Conservation (phyloP, 768 basidiomycete genomes). For the Cystofilobasidium macerans region DNA sequence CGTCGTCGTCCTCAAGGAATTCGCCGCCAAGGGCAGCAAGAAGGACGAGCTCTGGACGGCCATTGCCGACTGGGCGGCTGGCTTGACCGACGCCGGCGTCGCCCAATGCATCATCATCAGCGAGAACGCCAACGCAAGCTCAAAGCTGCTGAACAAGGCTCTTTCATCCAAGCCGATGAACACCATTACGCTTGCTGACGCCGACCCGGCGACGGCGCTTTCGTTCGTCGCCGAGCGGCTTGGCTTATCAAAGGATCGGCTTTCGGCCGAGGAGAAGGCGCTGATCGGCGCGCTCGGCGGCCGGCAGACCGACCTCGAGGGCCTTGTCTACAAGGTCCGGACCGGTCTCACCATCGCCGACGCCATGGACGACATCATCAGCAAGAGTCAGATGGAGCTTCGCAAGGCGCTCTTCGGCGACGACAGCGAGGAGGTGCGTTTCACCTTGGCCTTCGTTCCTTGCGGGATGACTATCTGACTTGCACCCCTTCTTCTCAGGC, state of each 20-base stretch:
- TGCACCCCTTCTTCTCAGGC: conserved; percentile 36
- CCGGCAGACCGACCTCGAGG: conserved; percentile 49
- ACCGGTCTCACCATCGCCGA: conserved; percentile 53
- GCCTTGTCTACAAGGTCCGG: conserved; percentile 78
- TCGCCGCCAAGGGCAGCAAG: conserved; percentile 44
- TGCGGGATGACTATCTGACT: neutral
- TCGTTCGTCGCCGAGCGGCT: conserved; percentile 72
- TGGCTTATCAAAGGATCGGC: conserved; percentile 28
- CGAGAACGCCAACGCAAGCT: conserved; percentile 72
- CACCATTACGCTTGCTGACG: conserved; percentile 69
- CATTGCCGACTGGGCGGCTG: conserved; percentile 73
- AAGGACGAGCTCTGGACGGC: conserved; percentile 64
- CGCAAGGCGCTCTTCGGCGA: conserved; percentile 89
- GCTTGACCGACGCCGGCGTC: conserved; percentile 60
- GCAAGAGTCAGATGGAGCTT: conserved; percentile 65
- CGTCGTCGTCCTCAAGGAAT: conserved; percentile 76
- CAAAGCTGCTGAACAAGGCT: conserved; percentile 70
- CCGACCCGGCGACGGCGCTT: conserved; percentile 66
- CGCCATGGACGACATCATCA: conserved; percentile 82
- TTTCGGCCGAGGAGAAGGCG: conserved; percentile 49
- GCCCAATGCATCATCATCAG: conserved; percentile 87
- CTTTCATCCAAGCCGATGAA: conserved; percentile 74
- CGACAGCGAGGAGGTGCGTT: conserved; percentile 57
- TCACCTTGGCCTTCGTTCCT: neutral
- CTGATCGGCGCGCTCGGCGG: conserved; percentile 73